These are phyloP conservation scores for Cryptomeria japonica DNA, from an alignment of 75 land plant genomes.

Conservation along the genomic window DNA sequence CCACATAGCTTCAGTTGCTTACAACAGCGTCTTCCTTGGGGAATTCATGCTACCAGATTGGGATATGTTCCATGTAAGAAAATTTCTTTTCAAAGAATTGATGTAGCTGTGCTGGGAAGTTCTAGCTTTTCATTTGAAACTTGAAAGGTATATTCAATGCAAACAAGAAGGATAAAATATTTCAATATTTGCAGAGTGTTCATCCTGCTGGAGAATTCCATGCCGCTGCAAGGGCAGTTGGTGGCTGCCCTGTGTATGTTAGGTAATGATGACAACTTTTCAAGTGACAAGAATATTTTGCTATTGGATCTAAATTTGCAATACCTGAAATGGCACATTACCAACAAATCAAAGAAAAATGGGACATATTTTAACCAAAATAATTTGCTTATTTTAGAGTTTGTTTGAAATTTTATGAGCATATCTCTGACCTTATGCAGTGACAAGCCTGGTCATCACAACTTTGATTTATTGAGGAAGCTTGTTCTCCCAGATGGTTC, in stretches of 20 bases:
- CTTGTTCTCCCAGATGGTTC: constrained; percentile 53
- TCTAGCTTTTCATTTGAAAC: neutral
- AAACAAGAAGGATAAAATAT: neutral
- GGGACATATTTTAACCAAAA: neutral
- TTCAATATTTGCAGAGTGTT: constrained; percentile 33
- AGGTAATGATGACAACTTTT: constrained; percentile 36
- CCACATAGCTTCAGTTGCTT: constrained; percentile 90
- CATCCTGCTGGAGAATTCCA: constrained; percentile 81
- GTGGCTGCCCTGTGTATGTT: constrained; percentile 73
- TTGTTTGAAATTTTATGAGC: neutral
- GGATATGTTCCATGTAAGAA: constrained; percentile 82
- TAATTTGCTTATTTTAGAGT: neutral
- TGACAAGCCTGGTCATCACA: constrained; percentile 54
- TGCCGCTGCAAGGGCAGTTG: constrained; percentile 74
- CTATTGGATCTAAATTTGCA: neutral
- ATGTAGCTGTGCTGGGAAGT: neutral
- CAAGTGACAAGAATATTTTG: neutral
- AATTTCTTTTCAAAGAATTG: neutral
- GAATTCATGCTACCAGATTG: constrained; percentile 97
- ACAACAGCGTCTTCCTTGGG: constrained; percentile 87
- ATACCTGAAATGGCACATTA: neutral
- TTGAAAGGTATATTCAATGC: neutral
- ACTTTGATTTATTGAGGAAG: constrained; percentile 48
- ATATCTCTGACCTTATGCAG: constrained; percentile 25
- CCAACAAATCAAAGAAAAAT: neutral